Evolutionary conservation across 1,284 basidiomycete species (phyloP).

Genomic region (Sphaerobolus stellatus): DNA sequence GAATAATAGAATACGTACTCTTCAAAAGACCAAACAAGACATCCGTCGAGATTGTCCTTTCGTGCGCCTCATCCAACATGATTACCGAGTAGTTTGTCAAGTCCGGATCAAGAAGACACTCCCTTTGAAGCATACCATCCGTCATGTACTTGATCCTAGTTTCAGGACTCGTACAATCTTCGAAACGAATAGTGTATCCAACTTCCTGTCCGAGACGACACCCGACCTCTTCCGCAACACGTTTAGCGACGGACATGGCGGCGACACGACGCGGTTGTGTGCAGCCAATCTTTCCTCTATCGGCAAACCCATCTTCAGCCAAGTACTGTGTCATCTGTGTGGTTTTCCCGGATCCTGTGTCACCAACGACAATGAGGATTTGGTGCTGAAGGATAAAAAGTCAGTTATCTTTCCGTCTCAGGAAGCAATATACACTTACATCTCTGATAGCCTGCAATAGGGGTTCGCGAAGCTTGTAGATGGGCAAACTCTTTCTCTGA

Average conservation of each 20-base stretch:
- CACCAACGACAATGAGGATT: conserved; percentile 91
- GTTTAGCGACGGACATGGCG: conserved; percentile 98
- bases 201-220: conserved; percentile 96
- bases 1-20: conserved; percentile 55
- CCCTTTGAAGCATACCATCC: conserved; percentile 98
- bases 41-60: conserved; percentile 96
- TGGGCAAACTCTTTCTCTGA: conserved; percentile 88
- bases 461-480: conserved; percentile 93
- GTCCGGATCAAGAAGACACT: conserved; percentile 94
- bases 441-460: conserved; percentile 90
- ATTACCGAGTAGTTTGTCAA: conserved; percentile 91
- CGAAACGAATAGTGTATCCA: conserved; percentile 98
- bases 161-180: conserved; percentile 97
- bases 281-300: conserved; percentile 89
- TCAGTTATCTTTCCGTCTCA: conserved; percentile 26
- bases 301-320: conserved; percentile 85
- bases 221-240: conserved; percentile 96
- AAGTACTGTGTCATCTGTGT: conserved; percentile 95
- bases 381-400: conserved; percentile 67
- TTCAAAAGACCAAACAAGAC: conserved; percentile 96
- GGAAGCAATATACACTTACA: conserved; percentile 44
- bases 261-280: conserved; percentile 98
- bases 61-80: conserved; percentile 99
- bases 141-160: conserved; percentile 99
- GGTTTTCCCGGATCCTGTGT: conserved; percentile 92